Conservation (phyloP, 2,329 filamentous ascomycete genomes). For the Helotiales sp. region DNA sequence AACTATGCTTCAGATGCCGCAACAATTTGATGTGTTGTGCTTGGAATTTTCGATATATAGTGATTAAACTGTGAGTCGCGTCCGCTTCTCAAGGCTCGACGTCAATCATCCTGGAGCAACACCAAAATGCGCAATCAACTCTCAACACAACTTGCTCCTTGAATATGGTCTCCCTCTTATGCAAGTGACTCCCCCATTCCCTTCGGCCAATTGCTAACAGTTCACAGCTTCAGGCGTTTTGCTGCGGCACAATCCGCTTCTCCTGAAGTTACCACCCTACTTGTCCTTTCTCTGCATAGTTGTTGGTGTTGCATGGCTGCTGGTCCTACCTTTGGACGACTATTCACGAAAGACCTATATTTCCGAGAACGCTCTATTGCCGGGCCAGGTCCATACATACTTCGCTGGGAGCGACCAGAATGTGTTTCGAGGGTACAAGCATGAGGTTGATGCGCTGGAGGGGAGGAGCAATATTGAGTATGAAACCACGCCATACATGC, state of each 20-base stretch:
- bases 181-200: constrained; percentile 21
- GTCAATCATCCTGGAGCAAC: constrained; percentile 8
- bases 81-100: constrained; percentile 26
- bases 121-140: constrained; percentile 17
- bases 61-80: constrained; percentile 27
- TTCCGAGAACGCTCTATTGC: constrained; percentile 93
- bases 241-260: constrained; percentile 78
- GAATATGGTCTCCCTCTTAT: constrained; percentile 38
- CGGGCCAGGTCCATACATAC: constrained; percentile 96
- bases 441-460: constrained; percentile 74
- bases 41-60: no score
- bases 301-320: constrained; percentile 86
- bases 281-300: constrained; percentile 84
- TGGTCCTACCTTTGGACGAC: constrained; percentile 85
- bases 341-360: constrained; percentile 95
- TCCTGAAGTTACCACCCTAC: constrained; percentile 85
- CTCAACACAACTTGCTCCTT: constrained; percentile 10
- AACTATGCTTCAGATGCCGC: not conserved
- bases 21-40: no score
- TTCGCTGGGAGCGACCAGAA: constrained; percentile 97
- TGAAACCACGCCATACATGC: constrained; percentile 28
- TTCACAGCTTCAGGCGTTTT: constrained; percentile 60
- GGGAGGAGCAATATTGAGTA: constrained; percentile 59
- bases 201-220: constrained; percentile 23
- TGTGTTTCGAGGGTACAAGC: constrained; percentile 86